These are phyloP conservation scores for Hyaloperonospora brassicae DNA, from an alignment of 352 stramenopile genomes.

Conservation along the genomic window DNA sequence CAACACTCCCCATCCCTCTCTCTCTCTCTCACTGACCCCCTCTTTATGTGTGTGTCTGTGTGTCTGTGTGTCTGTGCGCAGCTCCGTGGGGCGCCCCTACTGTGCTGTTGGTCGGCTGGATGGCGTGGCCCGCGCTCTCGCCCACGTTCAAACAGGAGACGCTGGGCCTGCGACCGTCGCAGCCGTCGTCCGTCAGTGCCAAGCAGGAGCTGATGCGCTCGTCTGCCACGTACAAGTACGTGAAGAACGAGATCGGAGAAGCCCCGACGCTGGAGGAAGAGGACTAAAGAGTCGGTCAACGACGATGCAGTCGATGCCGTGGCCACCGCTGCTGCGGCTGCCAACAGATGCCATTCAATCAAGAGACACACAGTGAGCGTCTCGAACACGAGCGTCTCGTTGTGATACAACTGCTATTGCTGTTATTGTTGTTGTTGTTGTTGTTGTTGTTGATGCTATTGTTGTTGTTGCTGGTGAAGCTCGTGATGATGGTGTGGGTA, in stretches of 20 bases:
- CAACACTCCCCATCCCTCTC: not conserved
- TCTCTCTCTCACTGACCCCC: constrained; percentile 4
- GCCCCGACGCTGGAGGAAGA: constrained; percentile 65
- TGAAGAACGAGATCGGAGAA: constrained; percentile 65
- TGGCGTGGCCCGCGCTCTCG: constrained; percentile 65
- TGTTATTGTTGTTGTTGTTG: not conserved
- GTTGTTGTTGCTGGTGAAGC: no score
- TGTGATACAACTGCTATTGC: not conserved
- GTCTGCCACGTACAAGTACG: constrained; percentile 76
- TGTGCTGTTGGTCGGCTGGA: constrained; percentile 47
- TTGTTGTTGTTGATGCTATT: not conserved
- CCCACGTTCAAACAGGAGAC: constrained; percentile 66
- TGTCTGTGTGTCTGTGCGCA: constrained; percentile 5
- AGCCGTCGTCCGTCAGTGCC: constrained; percentile 15
- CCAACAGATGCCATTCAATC: not conserved
- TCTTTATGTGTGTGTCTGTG: no score
- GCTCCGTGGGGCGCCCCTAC: constrained; percentile 47
- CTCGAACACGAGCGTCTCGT: constrained; percentile 1
- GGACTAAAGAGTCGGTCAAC: constrained; percentile 2
- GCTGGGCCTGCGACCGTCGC: constrained; percentile 42
- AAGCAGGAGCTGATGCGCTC: constrained; percentile 36
- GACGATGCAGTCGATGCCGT: not conserved
- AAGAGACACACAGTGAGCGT: constrained; percentile 6
- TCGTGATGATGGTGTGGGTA: no score
- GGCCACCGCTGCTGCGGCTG: not conserved